These are phyloP conservation scores for Botrytis paeoniae DNA, from an alignment of 2,329 filamentous ascomycete species.

Conservation along the genomic window DNA sequence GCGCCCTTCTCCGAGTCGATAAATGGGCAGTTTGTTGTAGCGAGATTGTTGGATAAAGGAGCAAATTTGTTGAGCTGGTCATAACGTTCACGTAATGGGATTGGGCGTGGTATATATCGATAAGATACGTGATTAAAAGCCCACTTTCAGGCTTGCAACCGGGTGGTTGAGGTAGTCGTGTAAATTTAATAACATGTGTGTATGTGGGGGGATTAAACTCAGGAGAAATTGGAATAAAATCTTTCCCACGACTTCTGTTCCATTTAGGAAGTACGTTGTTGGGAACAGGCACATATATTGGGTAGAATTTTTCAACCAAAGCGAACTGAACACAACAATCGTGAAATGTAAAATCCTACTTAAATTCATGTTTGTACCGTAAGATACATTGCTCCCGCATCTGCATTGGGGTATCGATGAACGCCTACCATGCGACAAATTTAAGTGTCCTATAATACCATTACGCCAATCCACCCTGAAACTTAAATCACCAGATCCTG, in stretches of 20 bases:
- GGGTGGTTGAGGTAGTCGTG: background rate
- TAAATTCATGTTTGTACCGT: background rate
- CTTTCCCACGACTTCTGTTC: background rate
- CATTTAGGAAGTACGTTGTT: background rate
- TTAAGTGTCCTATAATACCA: background rate
- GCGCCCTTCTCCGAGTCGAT: background rate
- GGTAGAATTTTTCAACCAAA: background rate
- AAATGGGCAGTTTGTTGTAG: background rate
- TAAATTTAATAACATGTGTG: background rate
- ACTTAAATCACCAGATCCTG: background rate
- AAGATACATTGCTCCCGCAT: background rate
- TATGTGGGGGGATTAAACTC: background rate
- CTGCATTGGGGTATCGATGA: constrained; percentile 11
- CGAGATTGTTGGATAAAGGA: background rate
- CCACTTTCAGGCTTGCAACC: background rate
- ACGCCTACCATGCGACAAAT: constrained; percentile 11
- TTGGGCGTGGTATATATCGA: background rate
- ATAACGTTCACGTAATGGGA: background rate
- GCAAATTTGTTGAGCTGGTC: background rate
- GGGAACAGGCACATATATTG: background rate
- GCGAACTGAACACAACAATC: background rate
- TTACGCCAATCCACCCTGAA: background rate
- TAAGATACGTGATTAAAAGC: background rate
- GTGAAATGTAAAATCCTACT: background rate
- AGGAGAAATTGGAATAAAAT: background rate